Evolutionary conservation across 2,329 filamentous ascomycete genomes (phyloP).

Genomic region (Aspergillus thermomutatus): DNA sequence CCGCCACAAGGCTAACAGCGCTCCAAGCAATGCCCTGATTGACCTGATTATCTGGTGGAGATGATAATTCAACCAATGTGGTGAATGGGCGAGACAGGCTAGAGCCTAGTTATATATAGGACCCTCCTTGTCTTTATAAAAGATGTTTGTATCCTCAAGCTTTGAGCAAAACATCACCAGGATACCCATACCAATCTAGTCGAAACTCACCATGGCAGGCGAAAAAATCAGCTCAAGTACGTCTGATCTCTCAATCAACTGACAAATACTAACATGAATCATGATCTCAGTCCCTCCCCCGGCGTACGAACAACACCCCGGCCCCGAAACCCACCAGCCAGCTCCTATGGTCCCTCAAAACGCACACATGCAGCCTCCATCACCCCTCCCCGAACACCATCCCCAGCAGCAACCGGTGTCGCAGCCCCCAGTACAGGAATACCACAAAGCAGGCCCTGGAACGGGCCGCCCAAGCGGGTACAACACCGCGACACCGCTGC

Average conservation of each 20-base stretch:
- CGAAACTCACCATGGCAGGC: neutral
- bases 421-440: neutral
- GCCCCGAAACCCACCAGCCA: neutral
- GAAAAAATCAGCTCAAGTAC: neutral
- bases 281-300: neutral
- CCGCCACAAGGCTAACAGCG: neutral
- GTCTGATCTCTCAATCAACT: neutral
- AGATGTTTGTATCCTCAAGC: neutral
- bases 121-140: neutral
- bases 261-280: neutral
- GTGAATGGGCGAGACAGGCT: too few species aligned
- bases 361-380: neutral
- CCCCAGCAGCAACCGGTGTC: neutral
- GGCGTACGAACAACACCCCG: constrained; percentile 1
- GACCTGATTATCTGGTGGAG: too few species aligned
- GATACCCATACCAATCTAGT: neutral
- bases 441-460: neutral
- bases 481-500: constrained; percentile 21
- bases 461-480: constrained; percentile 20
- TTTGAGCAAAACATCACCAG: neutral
- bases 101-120: neutral
- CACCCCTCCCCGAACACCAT: neutral
- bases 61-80: too few species aligned
- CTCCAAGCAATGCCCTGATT: neutral
- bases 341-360: neutral